Base-by-base conservation (phyloP, 164 flowering plant species). In the Kalanchoe fedtschenkoi region DNA sequence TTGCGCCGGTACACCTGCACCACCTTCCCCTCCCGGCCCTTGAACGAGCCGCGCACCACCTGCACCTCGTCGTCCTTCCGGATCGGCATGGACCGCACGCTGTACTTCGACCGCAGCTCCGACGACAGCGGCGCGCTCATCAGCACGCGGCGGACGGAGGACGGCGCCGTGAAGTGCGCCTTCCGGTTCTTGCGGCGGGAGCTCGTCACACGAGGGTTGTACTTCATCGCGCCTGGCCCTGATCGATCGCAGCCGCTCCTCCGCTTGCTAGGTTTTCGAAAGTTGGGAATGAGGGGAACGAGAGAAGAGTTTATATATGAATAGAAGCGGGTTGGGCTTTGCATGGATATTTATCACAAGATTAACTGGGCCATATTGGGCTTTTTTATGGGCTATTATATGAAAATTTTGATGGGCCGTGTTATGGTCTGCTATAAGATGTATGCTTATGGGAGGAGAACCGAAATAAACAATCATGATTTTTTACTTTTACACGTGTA, bases 61-160 rank as follows among this genome's bases (percentile, higher is more conserved):
- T 79, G 86, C 1, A 87, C 93, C 76, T 87, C 93, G 69, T 87
- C 93, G 72, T 87, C 93, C 71, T 84, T 87, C 63, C 93, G 83
- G 4, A 87, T 77, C 30, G 90, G 90, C 73, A 87, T 77, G 3
- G 90, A 85, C 3, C 88, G 67, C 1, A 79, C 91, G 73, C 77
- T 83, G 85, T 85, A 78, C 70, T 85, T 85, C 68, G 61, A 39
- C 0, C 88, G 80, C 43, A 85, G 86, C 56, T 85, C 91, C 8
- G 75, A 0, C 9, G 86, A 77, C 34, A 85, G 78, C 0, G 91
- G 86, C 6, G 91, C 79, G 69, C 78, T 72, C 88, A 85, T 85
- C 43, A 85, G 58, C 3, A 85, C 80, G 1, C 88, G 81, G 17
- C 88, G 81, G 6, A 81, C 75, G 69, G 83, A 78, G 17, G 91